Evolutionary conservation across 352 stramenopile species (phyloP).

Genomic region (Pythium chondricola): DNA sequence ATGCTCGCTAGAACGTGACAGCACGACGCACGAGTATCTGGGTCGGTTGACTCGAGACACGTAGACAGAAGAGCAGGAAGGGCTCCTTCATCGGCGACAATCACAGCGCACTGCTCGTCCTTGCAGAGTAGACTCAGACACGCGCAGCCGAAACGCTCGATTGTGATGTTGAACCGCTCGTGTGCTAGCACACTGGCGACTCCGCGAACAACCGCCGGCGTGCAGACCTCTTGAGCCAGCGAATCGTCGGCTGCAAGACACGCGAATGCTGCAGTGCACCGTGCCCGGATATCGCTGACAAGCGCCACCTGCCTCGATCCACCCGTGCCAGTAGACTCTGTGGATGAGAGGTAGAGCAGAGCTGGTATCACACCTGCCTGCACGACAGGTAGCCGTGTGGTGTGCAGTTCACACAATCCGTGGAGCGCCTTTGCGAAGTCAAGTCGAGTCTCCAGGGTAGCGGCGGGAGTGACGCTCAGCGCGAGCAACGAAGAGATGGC

Average conservation of each 20-base stretch:
- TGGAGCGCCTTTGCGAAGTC: slow-evolving; percentile 66
- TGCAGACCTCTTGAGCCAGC: slow-evolving; percentile 33
- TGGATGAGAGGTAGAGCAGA: slow-evolving; percentile 41
- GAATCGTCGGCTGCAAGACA: slow-evolving; percentile 46
- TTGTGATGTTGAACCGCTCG: slow-evolving; percentile 45
- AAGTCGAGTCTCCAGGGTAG: slow-evolving; percentile 41
- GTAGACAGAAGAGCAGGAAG: slow-evolving; percentile 54
- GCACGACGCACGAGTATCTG: slow-evolving; percentile 63
- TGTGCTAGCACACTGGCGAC: slow-evolving; percentile 44
- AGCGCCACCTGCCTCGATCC: slow-evolving; percentile 10
- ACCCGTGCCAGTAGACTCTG: background rate
- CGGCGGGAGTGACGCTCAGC: slow-evolving; percentile 38
- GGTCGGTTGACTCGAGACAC: slow-evolving; percentile 52
- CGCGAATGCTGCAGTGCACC: slow-evolving; percentile 56
- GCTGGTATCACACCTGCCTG: slow-evolving; percentile 50
- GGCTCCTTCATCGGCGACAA: slow-evolving; percentile 42
- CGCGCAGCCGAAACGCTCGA: slow-evolving; percentile 64
- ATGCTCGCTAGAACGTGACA: slow-evolving; percentile 74
- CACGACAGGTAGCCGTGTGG: slow-evolving; percentile 40
- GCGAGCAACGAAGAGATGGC: slow-evolving; percentile 60
- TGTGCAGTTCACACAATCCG: slow-evolving; percentile 49
- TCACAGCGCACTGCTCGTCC: slow-evolving; percentile 51
- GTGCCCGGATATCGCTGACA: slow-evolving; percentile 44
- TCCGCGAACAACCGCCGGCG: slow-evolving; percentile 41
- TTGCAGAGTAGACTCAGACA: slow-evolving; percentile 66